Percentiles rank a stretch among this genome's conserved stretches.
phyloP scores from a whole-genome alignment of 2,329 filamentous ascomycete species.

The Alternaria brassicae region DNA sequence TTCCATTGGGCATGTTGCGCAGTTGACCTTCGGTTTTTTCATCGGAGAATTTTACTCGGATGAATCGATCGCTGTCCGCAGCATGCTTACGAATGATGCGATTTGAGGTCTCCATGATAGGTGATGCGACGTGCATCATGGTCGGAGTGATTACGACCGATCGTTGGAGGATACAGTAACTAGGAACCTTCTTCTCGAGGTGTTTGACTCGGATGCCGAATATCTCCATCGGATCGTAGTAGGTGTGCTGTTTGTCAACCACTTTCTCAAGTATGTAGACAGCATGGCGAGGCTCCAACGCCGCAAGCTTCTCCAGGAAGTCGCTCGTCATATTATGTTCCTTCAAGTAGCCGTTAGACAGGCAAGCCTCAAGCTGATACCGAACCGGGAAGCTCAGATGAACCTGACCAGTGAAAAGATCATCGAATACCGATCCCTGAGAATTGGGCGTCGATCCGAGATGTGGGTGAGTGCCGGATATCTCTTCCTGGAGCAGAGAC shows the following conservation, averaged over 20 bases:
- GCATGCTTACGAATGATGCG: constrained; percentile 78
- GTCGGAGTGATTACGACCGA: constrained; percentile 85
- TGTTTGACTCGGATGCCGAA: constrained; percentile 61
- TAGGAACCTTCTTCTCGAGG: constrained; percentile 61
- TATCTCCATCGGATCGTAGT: constrained; percentile 75
- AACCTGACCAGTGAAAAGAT: constrained; percentile 42
- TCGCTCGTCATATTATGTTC: constrained; percentile 74
- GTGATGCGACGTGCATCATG: constrained; percentile 77
- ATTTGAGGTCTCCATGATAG: constrained; percentile 85
- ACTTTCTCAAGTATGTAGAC: constrained; percentile 76
- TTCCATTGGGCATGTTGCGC: constrained; percentile 38
- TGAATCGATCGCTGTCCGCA: constrained; percentile 76
- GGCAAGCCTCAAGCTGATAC: constrained; percentile 91
- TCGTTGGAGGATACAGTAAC: constrained; percentile 76
- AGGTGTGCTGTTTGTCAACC: constrained; percentile 66
- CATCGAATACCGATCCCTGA: constrained; percentile 27
- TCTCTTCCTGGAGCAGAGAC: constrained; percentile 41
- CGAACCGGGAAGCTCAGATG: constrained; percentile 68
- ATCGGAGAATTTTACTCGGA: constrained; percentile 89
- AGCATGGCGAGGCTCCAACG: constrained; percentile 62
- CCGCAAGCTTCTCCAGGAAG: constrained; percentile 70
- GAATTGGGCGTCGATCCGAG: constrained; percentile 9
- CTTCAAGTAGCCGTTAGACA: constrained; percentile 79
- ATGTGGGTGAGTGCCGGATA: constrained; percentile 33
- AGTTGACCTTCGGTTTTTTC: constrained; percentile 66